phyloP scores from a whole-genome alignment of 306 rosid genomes.

The Cucurbita moschata region DNA sequence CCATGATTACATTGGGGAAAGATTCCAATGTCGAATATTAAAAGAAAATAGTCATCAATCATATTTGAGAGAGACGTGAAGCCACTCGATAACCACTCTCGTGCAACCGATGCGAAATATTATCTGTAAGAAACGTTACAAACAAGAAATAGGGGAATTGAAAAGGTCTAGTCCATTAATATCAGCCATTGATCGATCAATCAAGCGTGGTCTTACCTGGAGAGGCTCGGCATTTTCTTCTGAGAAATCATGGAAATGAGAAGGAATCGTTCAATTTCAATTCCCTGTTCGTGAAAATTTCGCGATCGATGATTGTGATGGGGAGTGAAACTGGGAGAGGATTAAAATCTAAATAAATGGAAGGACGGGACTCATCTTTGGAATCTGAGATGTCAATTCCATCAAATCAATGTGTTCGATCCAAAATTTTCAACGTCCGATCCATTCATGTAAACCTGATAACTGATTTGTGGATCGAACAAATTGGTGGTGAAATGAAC shows the following conservation, averaged over 20 bases:
- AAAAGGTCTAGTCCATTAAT: neutral
- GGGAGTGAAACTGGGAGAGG: neutral
- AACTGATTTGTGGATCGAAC: neutral
- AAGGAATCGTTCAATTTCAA: neutral
- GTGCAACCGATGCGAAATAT: neutral
- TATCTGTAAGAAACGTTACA: neutral
- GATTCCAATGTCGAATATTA: neutral
- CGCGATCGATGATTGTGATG: neutral
- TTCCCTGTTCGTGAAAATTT: neutral
- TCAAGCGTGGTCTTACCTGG: neutral
- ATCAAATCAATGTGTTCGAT: neutral
- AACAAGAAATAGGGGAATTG: neutral
- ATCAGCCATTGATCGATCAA: neutral
- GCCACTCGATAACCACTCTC: neutral
- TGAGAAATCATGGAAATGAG: neutral
- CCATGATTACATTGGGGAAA: neutral
- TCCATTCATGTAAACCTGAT: neutral
- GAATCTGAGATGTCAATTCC: neutral
- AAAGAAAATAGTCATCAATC: neutral
- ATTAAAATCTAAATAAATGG: neutral
- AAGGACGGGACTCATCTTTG: neutral
- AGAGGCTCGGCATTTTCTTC: neutral
- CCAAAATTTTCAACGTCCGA: neutral
- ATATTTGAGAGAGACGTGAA: conserved; percentile 1
- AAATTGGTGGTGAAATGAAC: neutral